These are phyloP conservation scores for Dalechampia spathulata DNA, from an alignment of 441 rosid genomes.

Conservation along the genomic window DNA sequence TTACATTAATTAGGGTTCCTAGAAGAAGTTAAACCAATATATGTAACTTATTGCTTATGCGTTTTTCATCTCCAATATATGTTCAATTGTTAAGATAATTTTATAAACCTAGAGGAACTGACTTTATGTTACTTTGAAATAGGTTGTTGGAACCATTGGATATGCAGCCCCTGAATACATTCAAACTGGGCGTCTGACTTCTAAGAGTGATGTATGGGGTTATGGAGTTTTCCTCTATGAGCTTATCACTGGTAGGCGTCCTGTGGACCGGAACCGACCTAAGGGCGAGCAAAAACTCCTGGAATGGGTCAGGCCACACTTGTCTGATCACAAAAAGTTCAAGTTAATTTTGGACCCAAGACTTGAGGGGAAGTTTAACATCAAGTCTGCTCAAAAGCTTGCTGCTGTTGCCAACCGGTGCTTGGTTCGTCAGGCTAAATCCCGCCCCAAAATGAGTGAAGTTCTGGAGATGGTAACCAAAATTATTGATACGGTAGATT, in stretches of 20 bases:
- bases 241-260: conserved; percentile 68
- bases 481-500: conserved; percentile 36
- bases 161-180: conserved; percentile 94
- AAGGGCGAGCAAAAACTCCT: conserved; percentile 48
- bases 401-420: conserved; percentile 67
- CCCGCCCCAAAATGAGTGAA: conserved; percentile 76
- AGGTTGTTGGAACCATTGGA: conserved; percentile 86
- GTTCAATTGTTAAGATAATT: not conserved
- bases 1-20: no score
- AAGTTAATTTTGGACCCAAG: conserved; percentile 55
- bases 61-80: no score
- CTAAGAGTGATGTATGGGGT: conserved; percentile 80
- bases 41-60: no score
- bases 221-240: conserved; percentile 80
- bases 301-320: conserved; percentile 69
- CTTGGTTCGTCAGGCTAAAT: conserved; percentile 47
- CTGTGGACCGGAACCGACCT: conserved; percentile 56
- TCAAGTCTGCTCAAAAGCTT: conserved; percentile 51
- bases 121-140: conserved; percentile 7
- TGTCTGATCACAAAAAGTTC: conserved; percentile 47
- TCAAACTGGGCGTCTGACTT: conserved; percentile 58
- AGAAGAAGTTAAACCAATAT: no score
- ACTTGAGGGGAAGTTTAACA: conserved; percentile 59
- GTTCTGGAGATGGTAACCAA: conserved; percentile 53
- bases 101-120: conserved; percentile 1